Conservation (phyloP, 371 early-diverging fungal genomes). For the Sporodiniella umbellata region DNA sequence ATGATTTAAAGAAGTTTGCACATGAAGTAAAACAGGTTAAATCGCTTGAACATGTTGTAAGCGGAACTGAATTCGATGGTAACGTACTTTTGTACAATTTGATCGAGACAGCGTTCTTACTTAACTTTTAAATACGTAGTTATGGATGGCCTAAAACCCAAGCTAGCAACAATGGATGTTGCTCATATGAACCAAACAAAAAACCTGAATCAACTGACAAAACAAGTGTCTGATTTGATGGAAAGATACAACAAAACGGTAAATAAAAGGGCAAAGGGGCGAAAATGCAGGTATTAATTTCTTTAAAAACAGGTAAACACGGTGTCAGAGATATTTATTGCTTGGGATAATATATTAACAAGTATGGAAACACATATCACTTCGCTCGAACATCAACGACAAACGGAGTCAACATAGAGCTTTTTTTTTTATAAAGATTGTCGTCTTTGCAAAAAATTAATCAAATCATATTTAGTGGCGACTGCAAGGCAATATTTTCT, state of each 20-base stretch:
- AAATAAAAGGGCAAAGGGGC: conserved; percentile 4
- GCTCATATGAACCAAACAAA: conserved; percentile 47
- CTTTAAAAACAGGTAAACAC: conserved; percentile 49
- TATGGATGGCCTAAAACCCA: conserved; percentile 43
- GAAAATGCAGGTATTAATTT: background rate
- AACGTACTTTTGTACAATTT: background rate
- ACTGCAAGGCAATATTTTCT: conserved; percentile 83
- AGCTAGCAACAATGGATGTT: conserved; percentile 46
- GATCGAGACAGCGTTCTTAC: background rate
- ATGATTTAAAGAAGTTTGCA: conserved; percentile 51
- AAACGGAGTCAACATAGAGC: background rate
- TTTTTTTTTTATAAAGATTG: conserved; percentile 32
- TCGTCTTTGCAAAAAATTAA: conserved; percentile 61
- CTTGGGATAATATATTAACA: conserved; percentile 58
- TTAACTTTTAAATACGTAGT: conserved; percentile 17
- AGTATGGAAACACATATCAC: conserved; percentile 54
- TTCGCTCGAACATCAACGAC: conserved; percentile 41
- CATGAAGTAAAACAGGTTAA: conserved; percentile 56
- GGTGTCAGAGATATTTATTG: conserved; percentile 60
- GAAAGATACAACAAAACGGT: conserved; percentile 55
- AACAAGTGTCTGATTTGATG: conserved; percentile 41
- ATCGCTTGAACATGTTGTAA: conserved; percentile 49
- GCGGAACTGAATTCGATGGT: conserved; percentile 26
- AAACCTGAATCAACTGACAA: conserved; percentile 39
- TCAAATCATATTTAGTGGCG: conserved; percentile 78